Evolutionary conservation across 2,329 filamentous ascomycete genomes (phyloP).

Genomic region (Parafenestella ontariensis): DNA sequence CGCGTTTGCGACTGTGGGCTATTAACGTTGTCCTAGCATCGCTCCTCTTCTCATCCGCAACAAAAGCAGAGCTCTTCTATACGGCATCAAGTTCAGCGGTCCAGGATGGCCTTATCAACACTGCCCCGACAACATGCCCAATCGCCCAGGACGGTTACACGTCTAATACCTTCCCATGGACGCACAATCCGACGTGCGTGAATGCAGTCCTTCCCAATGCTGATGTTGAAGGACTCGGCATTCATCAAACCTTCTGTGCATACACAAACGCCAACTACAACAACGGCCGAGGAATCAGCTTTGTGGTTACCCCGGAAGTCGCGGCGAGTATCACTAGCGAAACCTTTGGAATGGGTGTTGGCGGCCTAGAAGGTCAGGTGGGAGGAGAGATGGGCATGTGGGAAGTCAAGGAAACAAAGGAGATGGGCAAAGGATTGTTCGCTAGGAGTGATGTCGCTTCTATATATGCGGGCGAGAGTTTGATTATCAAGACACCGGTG

Average conservation of each 20-base stretch:
- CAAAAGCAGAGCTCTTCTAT: slow-evolving; percentile 22
- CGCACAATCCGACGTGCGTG: slow-evolving; percentile 36
- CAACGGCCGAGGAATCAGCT: slow-evolving; percentile 36
- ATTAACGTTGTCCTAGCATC: slow-evolving; percentile 11
- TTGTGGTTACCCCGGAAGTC: slow-evolving; percentile 37
- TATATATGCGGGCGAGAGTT: slow-evolving; percentile 30
- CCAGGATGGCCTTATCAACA: slow-evolving; percentile 26
- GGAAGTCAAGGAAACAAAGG: slow-evolving; percentile 28
- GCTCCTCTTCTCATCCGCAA: background rate
- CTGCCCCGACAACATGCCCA: slow-evolving; percentile 24
- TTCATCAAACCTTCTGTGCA: slow-evolving; percentile 28
- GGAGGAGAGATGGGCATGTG: slow-evolving; percentile 25
- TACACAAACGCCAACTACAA: slow-evolving; percentile 37
- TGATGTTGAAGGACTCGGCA: slow-evolving; percentile 8
- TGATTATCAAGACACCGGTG: slow-evolving; percentile 35
- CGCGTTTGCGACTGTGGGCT: background rate
- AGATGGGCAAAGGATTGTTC: slow-evolving; percentile 36
- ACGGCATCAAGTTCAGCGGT: slow-evolving; percentile 26
- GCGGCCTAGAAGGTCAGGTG: slow-evolving; percentile 12
- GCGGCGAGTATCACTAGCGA: slow-evolving; percentile 28
- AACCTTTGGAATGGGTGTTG: slow-evolving; percentile 19
- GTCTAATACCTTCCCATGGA: slow-evolving; percentile 38
- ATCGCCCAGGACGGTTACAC: slow-evolving; percentile 32
- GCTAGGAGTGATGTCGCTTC: slow-evolving; percentile 22
- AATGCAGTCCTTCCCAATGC: slow-evolving; percentile 14